Percentiles rank a stretch among this genome's conserved stretches.
These are phyloP conservation scores for Seminavis robusta DNA, from an alignment of 108 stramenopile genomes.

Conservation along the genomic window DNA sequence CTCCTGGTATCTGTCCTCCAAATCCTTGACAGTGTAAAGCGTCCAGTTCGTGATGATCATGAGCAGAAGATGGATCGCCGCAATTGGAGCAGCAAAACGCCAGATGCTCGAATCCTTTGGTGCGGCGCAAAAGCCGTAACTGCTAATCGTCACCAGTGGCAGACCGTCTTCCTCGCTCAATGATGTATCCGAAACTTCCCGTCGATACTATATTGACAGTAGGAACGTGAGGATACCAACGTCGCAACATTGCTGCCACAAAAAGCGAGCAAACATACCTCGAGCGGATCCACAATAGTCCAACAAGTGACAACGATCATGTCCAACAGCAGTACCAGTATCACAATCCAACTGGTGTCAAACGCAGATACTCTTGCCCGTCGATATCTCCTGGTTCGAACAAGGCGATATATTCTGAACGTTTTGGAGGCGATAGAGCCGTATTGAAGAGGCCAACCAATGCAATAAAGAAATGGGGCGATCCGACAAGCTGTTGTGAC, in stretches of 20 bases:
- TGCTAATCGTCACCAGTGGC: not conserved
- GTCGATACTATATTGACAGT: too few relatives aligned
- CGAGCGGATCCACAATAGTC: slow-evolving; percentile 23
- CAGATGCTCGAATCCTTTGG: too few relatives aligned
- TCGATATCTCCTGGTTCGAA: not conserved
- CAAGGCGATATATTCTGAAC: slow-evolving; percentile 18
- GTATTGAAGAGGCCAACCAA: slow-evolving; percentile 49
- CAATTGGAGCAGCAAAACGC: slow-evolving; percentile 27
- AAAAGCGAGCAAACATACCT: too few relatives aligned
- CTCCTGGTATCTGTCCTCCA: slow-evolving; percentile 45
- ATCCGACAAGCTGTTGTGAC: slow-evolving; percentile 25
- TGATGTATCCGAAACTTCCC: too few relatives aligned
- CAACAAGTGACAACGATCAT: slow-evolving; percentile 26
- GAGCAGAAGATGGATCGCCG: slow-evolving; percentile 22
- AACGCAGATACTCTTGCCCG: slow-evolving; percentile 1
- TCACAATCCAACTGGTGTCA: slow-evolving; percentile 16
- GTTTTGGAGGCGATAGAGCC: slow-evolving; percentile 35
- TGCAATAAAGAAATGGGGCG: slow-evolving; percentile 36
- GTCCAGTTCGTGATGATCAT: slow-evolving; percentile 31
- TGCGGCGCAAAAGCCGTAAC: too few relatives aligned
- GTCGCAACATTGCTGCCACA: too few relatives aligned
- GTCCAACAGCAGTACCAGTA: slow-evolving; percentile 28
- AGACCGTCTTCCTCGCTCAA: slow-evolving; percentile 29
- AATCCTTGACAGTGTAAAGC: slow-evolving; percentile 26
- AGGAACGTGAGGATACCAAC: too few relatives aligned